These are phyloP conservation scores for Cutaneotrichosporon daszewskae DNA, from an alignment of 1,284 basidiomycete species.

Conservation along the genomic window DNA sequence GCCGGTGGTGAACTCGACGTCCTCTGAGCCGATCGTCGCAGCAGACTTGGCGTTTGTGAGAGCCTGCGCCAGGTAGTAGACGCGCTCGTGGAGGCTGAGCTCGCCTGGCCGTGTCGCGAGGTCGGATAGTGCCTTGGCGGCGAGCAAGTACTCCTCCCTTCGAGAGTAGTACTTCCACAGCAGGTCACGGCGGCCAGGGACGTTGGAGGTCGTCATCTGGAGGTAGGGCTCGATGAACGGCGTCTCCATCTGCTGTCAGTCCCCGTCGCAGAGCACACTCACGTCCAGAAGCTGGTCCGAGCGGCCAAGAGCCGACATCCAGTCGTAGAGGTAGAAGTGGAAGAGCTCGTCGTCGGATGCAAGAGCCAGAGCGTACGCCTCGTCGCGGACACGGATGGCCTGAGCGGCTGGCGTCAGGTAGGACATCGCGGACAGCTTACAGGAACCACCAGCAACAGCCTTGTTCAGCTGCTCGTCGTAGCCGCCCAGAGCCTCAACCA, in stretches of 20 bases:
- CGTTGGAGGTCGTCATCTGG: conserved; percentile 34
- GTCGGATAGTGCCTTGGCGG: conserved; percentile 78
- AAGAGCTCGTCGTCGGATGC: conserved; percentile 83
- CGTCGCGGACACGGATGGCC: conserved; percentile 37
- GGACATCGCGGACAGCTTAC: conserved; percentile 16
- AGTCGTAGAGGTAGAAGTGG: conserved; percentile 90
- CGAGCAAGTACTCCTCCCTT: conserved; percentile 73
- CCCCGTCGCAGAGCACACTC: conserved; percentile 20
- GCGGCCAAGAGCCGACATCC: conserved; percentile 72
- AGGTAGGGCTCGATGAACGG: conserved; percentile 73
- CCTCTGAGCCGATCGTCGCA: conserved; percentile 63
- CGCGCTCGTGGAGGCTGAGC: conserved; percentile 62
- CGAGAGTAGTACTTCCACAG: conserved; percentile 97
- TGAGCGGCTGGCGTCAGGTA: conserved; percentile 1
- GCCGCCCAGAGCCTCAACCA: conserved; percentile 70
- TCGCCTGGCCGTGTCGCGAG: conserved; percentile 76
- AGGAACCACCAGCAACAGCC: conserved; percentile 8
- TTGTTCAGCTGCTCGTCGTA: conserved; percentile 59
- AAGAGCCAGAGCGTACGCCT: conserved; percentile 59
- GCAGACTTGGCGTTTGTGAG: conserved; percentile 94
- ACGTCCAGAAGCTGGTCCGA: conserved; percentile 89
- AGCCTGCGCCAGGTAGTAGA: conserved; percentile 87
- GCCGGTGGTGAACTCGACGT: conserved; percentile 85
- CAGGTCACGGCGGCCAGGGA: conserved; percentile 68
- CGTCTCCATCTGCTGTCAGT: conserved; percentile 32